Evolutionary conservation across 345 rosid genomes (phyloP).

Genomic region (Geranium rotundifolium): DNA sequence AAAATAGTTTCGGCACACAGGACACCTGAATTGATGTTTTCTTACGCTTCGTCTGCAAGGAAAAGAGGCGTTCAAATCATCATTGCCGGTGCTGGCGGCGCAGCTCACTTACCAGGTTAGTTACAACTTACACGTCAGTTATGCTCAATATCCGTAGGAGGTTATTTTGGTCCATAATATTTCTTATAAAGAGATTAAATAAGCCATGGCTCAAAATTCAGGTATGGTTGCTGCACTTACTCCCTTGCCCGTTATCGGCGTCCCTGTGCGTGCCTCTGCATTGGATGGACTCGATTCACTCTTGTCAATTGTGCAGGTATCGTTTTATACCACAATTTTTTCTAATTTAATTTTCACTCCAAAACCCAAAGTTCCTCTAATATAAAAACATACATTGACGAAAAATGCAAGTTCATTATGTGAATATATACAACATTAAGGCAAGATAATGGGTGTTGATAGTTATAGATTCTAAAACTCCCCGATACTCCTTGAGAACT

Average conservation of each 20-base stretch:
- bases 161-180: background rate
- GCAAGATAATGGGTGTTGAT: too few species aligned
- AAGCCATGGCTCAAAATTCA: conserved; percentile 15
- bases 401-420: too few species aligned
- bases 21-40: conserved; percentile 77
- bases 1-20: conserved; percentile 86
- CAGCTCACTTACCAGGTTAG: conserved; percentile 91
- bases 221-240: conserved; percentile 96
- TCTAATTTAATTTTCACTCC: background rate
- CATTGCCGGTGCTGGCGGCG: conserved; percentile 98
- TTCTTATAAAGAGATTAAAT: background rate
- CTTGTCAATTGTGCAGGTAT: conserved; percentile 87
- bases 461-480: too few species aligned
- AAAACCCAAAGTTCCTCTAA: too few species aligned
- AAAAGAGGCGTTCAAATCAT: conserved; percentile 66
- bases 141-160: background rate
- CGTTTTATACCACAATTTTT: background rate
- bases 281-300: conserved; percentile 91
- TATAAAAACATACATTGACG: too few species aligned
- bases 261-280: conserved; percentile 75
- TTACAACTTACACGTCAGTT: background rate
- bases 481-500: too few species aligned
- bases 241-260: conserved; percentile 86
- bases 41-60: conserved; percentile 66
- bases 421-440: too few species aligned